A percentile compares a stretch with the other conserved stretches of the same genome.
Conservation (phyloP, 257 asterid species). For the Ballota nigra region DNA sequence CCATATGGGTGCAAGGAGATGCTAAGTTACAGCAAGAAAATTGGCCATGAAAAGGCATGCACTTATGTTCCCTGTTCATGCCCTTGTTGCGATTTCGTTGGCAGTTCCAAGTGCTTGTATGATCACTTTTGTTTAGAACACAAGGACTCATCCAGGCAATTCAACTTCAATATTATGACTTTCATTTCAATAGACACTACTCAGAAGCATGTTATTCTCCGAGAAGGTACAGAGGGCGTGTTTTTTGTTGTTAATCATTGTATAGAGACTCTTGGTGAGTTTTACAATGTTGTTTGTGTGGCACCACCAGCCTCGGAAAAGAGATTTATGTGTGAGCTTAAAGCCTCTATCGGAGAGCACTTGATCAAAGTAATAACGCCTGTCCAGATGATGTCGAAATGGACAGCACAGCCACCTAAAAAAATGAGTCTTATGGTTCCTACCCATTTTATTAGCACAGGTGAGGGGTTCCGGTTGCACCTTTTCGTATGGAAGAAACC, state of each 20-base stretch:
- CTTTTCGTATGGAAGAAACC: too few relatives aligned
- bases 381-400: slow-evolving; percentile 34
- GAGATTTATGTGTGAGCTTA: slow-evolving; percentile 37
- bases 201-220: slow-evolving; percentile 37
- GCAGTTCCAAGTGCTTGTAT: slow-evolving; percentile 14
- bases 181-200: slow-evolving; percentile 27
- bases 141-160: neutral
- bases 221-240: slow-evolving; percentile 20
- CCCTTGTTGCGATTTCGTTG: slow-evolving; percentile 46
- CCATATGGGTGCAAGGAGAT: slow-evolving; percentile 51
- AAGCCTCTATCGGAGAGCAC: slow-evolving; percentile 39
- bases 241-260: slow-evolving; percentile 48
- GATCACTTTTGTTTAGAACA: neutral
- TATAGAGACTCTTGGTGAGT: slow-evolving; percentile 35
- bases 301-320: slow-evolving; percentile 32
- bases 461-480: neutral
- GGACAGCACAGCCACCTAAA: slow-evolving; percentile 24
- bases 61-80: slow-evolving; percentile 49
- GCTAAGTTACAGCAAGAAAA: slow-evolving; percentile 36
- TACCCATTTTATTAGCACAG: slow-evolving; percentile 18
- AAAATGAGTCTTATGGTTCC: slow-evolving; percentile 53
- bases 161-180: slow-evolving; percentile 17
- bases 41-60: slow-evolving; percentile 54
- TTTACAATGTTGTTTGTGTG: slow-evolving; percentile 38
- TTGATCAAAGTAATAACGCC: slow-evolving; percentile 33